Base-by-base conservation (phyloP, 805 yeast genomes). In the Kodamaea fukazawae region DNA sequence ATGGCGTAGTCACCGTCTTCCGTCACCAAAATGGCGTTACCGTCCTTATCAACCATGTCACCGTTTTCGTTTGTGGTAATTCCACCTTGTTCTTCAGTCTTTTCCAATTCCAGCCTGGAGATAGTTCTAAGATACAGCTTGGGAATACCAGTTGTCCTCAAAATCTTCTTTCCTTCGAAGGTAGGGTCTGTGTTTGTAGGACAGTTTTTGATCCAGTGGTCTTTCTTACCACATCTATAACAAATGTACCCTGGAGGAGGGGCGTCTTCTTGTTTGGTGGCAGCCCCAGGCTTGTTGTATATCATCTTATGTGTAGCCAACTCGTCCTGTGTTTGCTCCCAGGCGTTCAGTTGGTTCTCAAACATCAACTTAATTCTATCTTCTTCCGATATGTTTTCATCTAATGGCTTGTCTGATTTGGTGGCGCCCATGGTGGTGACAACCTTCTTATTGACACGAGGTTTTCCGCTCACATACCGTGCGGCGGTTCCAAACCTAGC, bases 231-330 rank as follows among this genome's bases (percentile, higher is more conserved):
- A 68, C 99, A 93, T 57, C 96, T 74, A 60, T 93, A 91, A 61
- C 99, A 93, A 58, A 91, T 84, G 54, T 93, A 93, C 1, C 96
- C 96, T 5, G 96, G 91, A 1, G 99, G 99, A 7, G 96, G 96
- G 5, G 78, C 74, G 48, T 83, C 90, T 42, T 87, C 95, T 18
- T 63, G 60, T 27, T 55, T 62, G 8, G 55, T 36, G 23, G 29
- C 40, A 3, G 59, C 43, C 11, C 38, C 38, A 17, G 73, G 73
- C 53, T 71, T 76, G 44, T 70, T 71, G 55, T 78, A 81, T 2
- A 90, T 79, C 11, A 95, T 83, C 20, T 89, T 81, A 13, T 91
- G 95, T 3, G 79, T 76, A 2, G 96, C 84, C 83, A 93, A 82
- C 41, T 79, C 84, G 47, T 87, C 91, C 60, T 93, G 99, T 1